These are phyloP conservation scores for Tolypocladium guangdongense DNA, from an alignment of 2,329 filamentous ascomycete species.

Conservation along the genomic window DNA sequence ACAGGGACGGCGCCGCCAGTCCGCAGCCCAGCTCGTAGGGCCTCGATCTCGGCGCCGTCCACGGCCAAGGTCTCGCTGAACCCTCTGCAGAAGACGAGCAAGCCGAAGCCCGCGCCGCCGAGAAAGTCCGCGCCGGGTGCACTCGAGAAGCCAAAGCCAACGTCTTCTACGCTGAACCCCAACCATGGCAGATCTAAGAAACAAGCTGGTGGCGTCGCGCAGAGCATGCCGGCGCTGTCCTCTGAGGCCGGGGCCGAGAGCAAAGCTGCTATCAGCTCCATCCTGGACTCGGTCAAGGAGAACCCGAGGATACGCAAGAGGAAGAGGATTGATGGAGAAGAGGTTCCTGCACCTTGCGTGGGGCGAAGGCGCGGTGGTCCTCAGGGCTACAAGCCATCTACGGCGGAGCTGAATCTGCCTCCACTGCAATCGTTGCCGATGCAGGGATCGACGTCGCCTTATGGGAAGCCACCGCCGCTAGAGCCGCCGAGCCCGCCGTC, in stretches of 20 bases:
- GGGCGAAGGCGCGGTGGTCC: conserved; percentile 5
- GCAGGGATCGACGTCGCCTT: conserved; percentile 6
- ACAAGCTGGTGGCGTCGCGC: background rate
- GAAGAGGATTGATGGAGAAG: conserved; percentile 32
- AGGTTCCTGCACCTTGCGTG: conserved; percentile 11
- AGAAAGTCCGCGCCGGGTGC: conserved; percentile 30
- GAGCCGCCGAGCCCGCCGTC: conserved; percentile 17
- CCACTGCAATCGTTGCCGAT: conserved; percentile 16
- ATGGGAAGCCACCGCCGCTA: conserved; percentile 14
- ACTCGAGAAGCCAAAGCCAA: conserved; percentile 17
- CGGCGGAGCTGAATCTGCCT: conserved; percentile 14
- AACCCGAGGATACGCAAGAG: conserved; percentile 35
- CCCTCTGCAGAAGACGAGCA: conserved; percentile 5
- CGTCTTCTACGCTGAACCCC: conserved; percentile 23
- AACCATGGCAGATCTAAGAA: conserved; percentile 22
- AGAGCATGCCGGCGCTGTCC: conserved; percentile 1
- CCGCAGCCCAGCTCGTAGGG: conserved; percentile 7
- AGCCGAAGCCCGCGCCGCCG: conserved; percentile 18
- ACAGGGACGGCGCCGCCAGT: conserved; percentile 13
- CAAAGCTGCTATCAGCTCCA: conserved; percentile 24
- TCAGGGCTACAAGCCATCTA: background rate
- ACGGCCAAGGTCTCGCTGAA: background rate
- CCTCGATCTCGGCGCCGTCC: conserved; percentile 7
- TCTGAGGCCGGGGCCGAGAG: conserved; percentile 1
- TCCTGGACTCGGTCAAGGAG: conserved; percentile 39